Percentiles rank a stretch among this genome's conserved stretches.
Conservation (phyloP, 495 filamentous ascomycete genomes). For the Penicillium longicatenatum region DNA sequence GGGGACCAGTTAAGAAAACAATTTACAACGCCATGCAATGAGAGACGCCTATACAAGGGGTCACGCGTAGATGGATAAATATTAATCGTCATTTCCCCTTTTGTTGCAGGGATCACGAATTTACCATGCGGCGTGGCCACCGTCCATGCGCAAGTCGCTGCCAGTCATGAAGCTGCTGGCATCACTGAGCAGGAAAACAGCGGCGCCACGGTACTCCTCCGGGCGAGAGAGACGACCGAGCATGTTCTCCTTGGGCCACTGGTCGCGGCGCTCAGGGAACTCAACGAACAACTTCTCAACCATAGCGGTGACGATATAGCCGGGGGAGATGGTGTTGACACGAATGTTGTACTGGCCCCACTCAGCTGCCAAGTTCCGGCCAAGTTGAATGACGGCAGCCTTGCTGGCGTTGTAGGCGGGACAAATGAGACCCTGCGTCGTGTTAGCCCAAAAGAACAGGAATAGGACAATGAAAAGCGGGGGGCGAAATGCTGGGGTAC, state of each 20-base stretch:
- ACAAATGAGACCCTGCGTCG: constrained; percentile 62
- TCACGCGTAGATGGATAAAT: constrained; percentile 17
- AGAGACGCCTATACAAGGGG: constrained; percentile 12
- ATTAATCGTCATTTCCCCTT: constrained; percentile 2
- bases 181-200: constrained; percentile 83
- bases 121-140: constrained; percentile 81
- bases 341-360: constrained; percentile 89
- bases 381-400: constrained; percentile 82
- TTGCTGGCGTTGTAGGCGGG: constrained; percentile 92
- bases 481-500: background rate
- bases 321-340: constrained; percentile 92
- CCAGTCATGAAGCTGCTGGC: constrained; percentile 89
- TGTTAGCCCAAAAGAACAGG: background rate
- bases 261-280: constrained; percentile 70
- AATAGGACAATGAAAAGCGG: background rate
- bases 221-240: constrained; percentile 76
- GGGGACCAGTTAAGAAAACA: constrained; percentile 2
- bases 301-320: constrained; percentile 95
- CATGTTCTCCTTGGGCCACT: constrained; percentile 91
- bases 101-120: background rate
- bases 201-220: constrained; percentile 77
- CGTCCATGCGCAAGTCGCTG: constrained; percentile 77
- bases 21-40: constrained; percentile 29
- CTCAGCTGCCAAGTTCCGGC: constrained; percentile 80
- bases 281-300: constrained; percentile 75